Conservation (phyloP, 441 rosid genomes). For the Arabidopsis hybrid region DNA sequence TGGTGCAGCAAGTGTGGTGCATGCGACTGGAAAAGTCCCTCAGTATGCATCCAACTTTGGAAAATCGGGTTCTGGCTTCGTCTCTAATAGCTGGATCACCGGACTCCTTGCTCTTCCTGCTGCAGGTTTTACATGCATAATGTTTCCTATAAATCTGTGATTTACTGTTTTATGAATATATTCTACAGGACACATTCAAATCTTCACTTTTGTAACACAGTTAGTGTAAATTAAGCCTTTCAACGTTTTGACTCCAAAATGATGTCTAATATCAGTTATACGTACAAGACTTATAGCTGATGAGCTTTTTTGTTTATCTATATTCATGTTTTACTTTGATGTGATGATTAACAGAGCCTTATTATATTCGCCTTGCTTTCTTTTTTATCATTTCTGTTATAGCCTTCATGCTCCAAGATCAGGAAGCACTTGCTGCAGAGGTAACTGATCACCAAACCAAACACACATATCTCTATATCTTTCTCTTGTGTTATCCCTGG, state of each 20-base stretch:
- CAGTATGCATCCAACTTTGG: slow-evolving; percentile 60
- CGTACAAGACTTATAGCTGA: not conserved
- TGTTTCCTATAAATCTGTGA: not conserved
- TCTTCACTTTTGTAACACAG: not conserved
- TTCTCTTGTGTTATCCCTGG: not conserved
- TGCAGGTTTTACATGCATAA: slow-evolving; percentile 56
- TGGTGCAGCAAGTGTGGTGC: slow-evolving; percentile 73
- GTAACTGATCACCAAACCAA: slow-evolving; percentile 44
- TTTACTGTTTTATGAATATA: not conserved
- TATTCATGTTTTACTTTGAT: not conserved
- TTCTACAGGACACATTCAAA: not conserved
- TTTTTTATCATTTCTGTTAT: slow-evolving; percentile 21
- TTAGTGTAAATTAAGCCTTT: not conserved
- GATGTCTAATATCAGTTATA: not conserved
- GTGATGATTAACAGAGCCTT: not conserved
- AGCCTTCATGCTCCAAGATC: slow-evolving; percentile 91
- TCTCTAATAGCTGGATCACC: slow-evolving; percentile 70
- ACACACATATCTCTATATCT: not conserved
- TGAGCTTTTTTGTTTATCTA: no score
- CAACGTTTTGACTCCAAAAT: not conserved
- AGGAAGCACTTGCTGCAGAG: slow-evolving; percentile 91
- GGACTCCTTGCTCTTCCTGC: slow-evolving; percentile 78
- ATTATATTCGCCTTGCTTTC: not conserved
- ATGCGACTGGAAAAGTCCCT: slow-evolving; percentile 61
- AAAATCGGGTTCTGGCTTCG: slow-evolving; percentile 55